Evolutionary conservation across 106 monocot genomes (phyloP), one percentile per base, ranked within the genome.

Genomic region (Alisma plantagoaquatica): DNA sequence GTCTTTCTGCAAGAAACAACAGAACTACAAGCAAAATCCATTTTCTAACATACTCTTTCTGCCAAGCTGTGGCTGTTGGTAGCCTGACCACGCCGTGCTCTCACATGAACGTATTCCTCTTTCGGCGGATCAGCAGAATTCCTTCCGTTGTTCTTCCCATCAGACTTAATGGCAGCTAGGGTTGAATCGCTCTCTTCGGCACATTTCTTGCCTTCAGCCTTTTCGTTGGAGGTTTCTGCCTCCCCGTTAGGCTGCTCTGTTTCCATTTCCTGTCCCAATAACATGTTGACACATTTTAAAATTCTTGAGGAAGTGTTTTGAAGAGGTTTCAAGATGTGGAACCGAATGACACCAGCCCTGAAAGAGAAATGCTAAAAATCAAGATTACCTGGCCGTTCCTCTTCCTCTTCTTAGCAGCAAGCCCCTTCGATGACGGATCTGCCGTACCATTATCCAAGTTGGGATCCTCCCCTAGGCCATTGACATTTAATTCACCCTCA

Each of bases 61-160:
- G 77, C 77, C 29, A 77, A 57, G 44, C 76, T 76, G 65, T 76
- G 76, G 35, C 65, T 76, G 41, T 76, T 71, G 11, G 71, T 72
- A 19, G 78, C 78, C 64, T 73, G 68, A 29, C 78, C 73, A 41
- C 69, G 73, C 49, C 78, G 32, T 21, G 78, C 78, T 32, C 78
- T 68, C 23, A 78, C 64, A 64, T 78, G 73, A 55, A 69, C 65
- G 27, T 69, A 73, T 4, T 65, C 68, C 15, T 77, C 71, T 21
- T 72, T 77, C 0, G 51, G 33, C 25, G 46, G 35, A 12, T 73
- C 73, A 5, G 41, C 26, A 53, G 14, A 17, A 23, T 69, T 69
- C 20, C 54, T 60, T 10, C 33, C 59, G 4, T n/a, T n/a, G n/a
- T 72, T 17, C 54, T 78, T 63, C 21, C 73, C 64, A 33, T 30